phyloP scores from a whole-genome alignment of 306 rosid genomes.

The Quercus cerris region DNA sequence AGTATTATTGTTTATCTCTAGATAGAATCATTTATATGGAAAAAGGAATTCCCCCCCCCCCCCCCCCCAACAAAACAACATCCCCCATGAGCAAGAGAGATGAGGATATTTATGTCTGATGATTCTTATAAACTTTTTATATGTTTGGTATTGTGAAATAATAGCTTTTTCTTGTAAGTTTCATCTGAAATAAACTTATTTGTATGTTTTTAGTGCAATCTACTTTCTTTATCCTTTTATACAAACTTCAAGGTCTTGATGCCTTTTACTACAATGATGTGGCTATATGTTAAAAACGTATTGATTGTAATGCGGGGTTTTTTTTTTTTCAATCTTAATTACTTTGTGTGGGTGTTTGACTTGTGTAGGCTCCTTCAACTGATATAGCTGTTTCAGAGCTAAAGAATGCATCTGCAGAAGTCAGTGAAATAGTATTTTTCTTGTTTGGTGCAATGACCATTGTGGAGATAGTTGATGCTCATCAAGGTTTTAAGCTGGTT shows the following conservation, averaged over 20 bases:
- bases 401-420: constrained; percentile 83
- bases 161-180: not conserved
- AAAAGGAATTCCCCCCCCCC: not conserved
- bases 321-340: not conserved
- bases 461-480: constrained; percentile 86
- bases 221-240: not conserved
- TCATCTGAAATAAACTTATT: not conserved
- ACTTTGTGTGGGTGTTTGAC: constrained; percentile 6
- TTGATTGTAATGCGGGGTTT: not conserved
- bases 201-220: not conserved
- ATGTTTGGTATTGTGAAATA: not conserved
- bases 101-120: not conserved
- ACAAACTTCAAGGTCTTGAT: not conserved
- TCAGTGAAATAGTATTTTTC: constrained; percentile 94
- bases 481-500: constrained; percentile 97
- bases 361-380: constrained; percentile 81
- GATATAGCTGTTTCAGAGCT: constrained; percentile 88
- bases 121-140: not conserved
- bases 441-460: constrained; percentile 98
- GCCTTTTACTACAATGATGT: not conserved
- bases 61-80: not conserved
- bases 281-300: not conserved
- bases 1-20: not conserved
- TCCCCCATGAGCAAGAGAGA: not conserved
- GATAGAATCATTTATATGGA: not conserved